These are phyloP conservation scores for Calonectria pauciramosa DNA, from an alignment of 2,329 filamentous ascomycete species.

Conservation along the genomic window DNA sequence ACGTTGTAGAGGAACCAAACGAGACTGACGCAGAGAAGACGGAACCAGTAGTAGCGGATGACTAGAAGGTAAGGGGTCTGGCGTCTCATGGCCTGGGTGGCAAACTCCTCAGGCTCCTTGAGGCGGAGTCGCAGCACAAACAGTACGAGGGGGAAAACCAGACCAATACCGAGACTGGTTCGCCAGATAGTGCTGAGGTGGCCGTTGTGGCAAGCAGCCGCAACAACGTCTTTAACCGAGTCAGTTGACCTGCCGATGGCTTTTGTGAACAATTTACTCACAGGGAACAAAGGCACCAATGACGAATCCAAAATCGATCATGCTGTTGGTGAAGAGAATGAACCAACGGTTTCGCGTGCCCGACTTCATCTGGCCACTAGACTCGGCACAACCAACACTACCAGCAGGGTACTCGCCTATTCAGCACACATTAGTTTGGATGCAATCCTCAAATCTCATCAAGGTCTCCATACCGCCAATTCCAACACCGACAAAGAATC, in stretches of 20 bases:
- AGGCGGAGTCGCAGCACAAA: conserved; percentile 80
- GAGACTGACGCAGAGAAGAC: conserved; percentile 76
- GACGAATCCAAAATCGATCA: conserved; percentile 89
- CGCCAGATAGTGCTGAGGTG: conserved; percentile 86
- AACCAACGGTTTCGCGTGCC: conserved; percentile 93
- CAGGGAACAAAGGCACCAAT: conserved; percentile 82
- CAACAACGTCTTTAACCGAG: conserved; percentile 58
- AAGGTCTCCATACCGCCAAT: conserved; percentile 71
- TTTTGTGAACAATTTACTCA: conserved; percentile 33
- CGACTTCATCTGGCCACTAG: conserved; percentile 82
- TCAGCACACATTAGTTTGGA: neutral
- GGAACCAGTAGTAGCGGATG: conserved; percentile 78
- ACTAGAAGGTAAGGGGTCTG: conserved; percentile 70
- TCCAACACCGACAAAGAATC: conserved; percentile 86
- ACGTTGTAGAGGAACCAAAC: conserved; percentile 91
- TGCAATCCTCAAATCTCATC: rapidly evolving
- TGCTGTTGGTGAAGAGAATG: conserved; percentile 89
- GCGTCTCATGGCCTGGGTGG: conserved; percentile 75
- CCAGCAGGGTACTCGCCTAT: conserved; percentile 81
- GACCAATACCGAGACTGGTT: conserved; percentile 81
- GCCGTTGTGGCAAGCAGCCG: conserved; percentile 68
- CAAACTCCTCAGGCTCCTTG: conserved; percentile 84
- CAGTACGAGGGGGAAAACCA: conserved; percentile 81
- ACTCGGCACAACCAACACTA: conserved; percentile 86
- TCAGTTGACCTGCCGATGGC: rapidly evolving